Base-by-base conservation (phyloP, 257 asterid species). In the Jasminum sambac region DNA sequence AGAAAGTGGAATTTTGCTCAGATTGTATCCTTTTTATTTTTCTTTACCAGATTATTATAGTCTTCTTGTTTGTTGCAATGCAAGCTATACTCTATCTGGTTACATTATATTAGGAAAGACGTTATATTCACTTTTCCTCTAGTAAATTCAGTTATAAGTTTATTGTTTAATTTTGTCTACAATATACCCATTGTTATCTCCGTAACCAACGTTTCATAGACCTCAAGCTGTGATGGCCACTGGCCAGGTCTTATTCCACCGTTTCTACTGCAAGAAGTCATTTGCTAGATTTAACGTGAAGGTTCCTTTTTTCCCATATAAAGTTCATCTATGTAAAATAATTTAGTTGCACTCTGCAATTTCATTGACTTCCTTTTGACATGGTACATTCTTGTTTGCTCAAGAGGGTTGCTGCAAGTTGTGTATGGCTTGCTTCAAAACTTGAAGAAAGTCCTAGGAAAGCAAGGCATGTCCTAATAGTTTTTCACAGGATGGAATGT, bases 211-310 rank as follows among this genome's bases (percentile, higher is more conserved):
- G 65, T 24, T 76, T 63, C 64, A 63, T 87, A 89, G 96, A 84
- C 99, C 98, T 63, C 99, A 95, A 82, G 99, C 98, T 82, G 95
- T 92, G 62, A 89, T 94, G 96, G 98, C 96, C 30, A 95, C 99
- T 14, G 96, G 96, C 25, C 99, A 95, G 75, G 99, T 91, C 67
- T 77, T 94, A 63, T 91, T 95, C 78, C 99, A 95, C 72, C 95
- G 99, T 46, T 95, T 95, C 77, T 91, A 86, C 87, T 89, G 98
- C 86, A 95, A 91, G 85, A 91, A 91, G 63, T 91, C 99, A 63
- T 86, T 89, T 85, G 88, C 85, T 42, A 89, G 91, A 63, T 95
- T 91, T 74, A 95, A 89, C 66, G 99, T 89, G 80, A 95, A 91
- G 98, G 99, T 94, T 8, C 52, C 63, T 46, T 55, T 50, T 62